phyloP scores from a whole-genome alignment of 306 rosid species.

The Lotus japonicus region DNA sequence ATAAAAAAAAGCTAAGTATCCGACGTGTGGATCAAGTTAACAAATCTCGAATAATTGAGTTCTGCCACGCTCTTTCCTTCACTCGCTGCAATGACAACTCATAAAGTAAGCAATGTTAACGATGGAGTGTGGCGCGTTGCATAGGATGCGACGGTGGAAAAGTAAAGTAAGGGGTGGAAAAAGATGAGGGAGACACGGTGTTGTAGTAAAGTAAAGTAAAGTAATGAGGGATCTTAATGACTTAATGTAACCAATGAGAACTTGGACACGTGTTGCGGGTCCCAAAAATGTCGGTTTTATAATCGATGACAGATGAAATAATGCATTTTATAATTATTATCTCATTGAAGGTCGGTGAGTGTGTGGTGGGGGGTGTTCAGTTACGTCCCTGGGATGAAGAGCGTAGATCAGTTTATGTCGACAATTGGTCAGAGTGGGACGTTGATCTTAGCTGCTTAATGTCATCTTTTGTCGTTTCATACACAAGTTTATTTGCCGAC shows the following conservation, averaged over 20 bases:
- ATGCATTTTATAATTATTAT: too few species aligned
- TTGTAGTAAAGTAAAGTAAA: too few species aligned
- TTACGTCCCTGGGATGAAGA: too few species aligned
- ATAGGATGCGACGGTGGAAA: neutral
- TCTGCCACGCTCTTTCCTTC: slow-evolving; percentile 3
- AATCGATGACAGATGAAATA: too few species aligned
- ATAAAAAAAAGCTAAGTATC: neutral
- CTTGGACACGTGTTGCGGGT: neutral
- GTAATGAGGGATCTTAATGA: neutral
- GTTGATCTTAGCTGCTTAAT: neutral
- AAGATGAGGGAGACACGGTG: slow-evolving; percentile 18
- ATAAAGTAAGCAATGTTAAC: too few species aligned
- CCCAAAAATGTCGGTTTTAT: slow-evolving; percentile 12
- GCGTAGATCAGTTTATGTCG: too few species aligned
- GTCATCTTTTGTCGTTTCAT: neutral
- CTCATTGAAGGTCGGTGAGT: slow-evolving; percentile 4
- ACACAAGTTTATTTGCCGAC: neutral
- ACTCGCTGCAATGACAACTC: too few species aligned
- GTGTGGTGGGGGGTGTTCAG: too few species aligned
- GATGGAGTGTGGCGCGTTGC: too few species aligned
- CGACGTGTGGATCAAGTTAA: slow-evolving; percentile 23
- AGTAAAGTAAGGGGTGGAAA: neutral
- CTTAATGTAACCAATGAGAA: neutral
- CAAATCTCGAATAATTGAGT: neutral
- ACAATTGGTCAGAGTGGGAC: neutral